These are phyloP conservation scores for Pythium apleroticum DNA, from an alignment of 352 stramenopile genomes.

Conservation along the genomic window DNA sequence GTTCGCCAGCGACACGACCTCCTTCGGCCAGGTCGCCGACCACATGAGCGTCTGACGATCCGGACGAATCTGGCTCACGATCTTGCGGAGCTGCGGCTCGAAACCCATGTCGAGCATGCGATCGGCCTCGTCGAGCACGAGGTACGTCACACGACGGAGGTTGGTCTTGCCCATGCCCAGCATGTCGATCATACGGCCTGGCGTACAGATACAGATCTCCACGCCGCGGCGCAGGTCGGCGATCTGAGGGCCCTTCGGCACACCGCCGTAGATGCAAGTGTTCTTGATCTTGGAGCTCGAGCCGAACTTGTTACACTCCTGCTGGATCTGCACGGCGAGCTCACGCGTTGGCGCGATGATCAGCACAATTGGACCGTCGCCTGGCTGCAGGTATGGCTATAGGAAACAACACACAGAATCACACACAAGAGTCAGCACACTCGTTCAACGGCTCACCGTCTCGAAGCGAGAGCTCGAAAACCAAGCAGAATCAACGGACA, in stretches of 20 bases:
- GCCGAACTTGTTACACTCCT: slow-evolving; percentile 99
- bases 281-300: slow-evolving; percentile 98
- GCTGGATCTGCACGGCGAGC: slow-evolving; percentile 98
- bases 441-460: slow-evolving; percentile 9
- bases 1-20: slow-evolving; percentile 95
- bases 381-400: slow-evolving; percentile 91
- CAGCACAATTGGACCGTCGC: slow-evolving; percentile 99
- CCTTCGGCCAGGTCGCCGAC: slow-evolving; percentile 98
- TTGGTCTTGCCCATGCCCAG: slow-evolving; percentile 96
- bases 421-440: slow-evolving; percentile 31
- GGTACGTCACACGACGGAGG: slow-evolving; percentile 96
- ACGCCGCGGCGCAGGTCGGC: slow-evolving; percentile 79
- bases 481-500: slow-evolving; percentile 28
- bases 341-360: slow-evolving; percentile 98
- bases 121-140: slow-evolving; percentile 99
- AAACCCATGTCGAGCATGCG: slow-evolving; percentile 97
- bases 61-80: slow-evolving; percentile 96
- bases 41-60: slow-evolving; percentile 99
- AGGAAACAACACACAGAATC: slow-evolving; percentile 26
- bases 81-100: slow-evolving; percentile 93
- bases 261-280: slow-evolving; percentile 98
- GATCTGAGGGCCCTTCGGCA: slow-evolving; percentile 94
- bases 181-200: slow-evolving; percentile 98
- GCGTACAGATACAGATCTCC: slow-evolving; percentile 91
- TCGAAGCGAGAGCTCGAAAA: slow-evolving; percentile 12